phyloP scores from a whole-genome alignment of 768 basidiomycete genomes.

The Russula emetica region DNA sequence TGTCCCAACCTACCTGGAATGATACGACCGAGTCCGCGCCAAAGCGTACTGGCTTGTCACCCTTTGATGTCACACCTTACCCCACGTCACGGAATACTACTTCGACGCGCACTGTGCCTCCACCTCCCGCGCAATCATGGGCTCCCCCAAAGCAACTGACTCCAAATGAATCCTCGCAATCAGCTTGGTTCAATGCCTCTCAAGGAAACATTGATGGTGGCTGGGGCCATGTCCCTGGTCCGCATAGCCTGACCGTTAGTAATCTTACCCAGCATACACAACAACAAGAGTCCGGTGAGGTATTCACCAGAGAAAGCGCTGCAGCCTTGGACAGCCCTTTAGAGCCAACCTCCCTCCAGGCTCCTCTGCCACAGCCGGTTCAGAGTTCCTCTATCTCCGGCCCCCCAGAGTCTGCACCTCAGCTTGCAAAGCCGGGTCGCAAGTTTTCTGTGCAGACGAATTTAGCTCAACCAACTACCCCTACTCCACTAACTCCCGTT shows the following conservation, averaged over 20 bases:
- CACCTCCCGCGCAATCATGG: constrained; percentile 28
- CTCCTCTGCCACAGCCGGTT: background rate
- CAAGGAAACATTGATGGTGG: constrained; percentile 44
- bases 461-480: constrained; percentile 24
- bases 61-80: constrained; percentile 23
- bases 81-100: constrained; percentile 27
- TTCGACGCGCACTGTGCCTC: constrained; percentile 19
- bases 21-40: constrained; percentile 18
- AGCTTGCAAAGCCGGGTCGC: constrained; percentile 27
- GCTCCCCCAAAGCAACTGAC: constrained; percentile 15
- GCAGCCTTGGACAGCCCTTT: constrained; percentile 27
- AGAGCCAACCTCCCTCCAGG: constrained; percentile 29
- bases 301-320: constrained; percentile 15
- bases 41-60: constrained; percentile 24
- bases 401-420: constrained; percentile 31
- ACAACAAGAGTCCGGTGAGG: constrained; percentile 42
- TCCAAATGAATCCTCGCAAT: constrained; percentile 33
- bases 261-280: constrained; percentile 59
- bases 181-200: constrained; percentile 54
- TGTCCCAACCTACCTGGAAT: constrained; percentile 21
- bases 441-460: constrained; percentile 20
- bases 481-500: constrained; percentile 18
- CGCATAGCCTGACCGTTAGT: constrained; percentile 52
- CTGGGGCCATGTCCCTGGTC: constrained; percentile 42
- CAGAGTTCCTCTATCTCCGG: constrained; percentile 14